These are phyloP conservation scores for Yamadazyma oceani DNA, from an alignment of 1,139 yeast species.

Conservation along the genomic window DNA sequence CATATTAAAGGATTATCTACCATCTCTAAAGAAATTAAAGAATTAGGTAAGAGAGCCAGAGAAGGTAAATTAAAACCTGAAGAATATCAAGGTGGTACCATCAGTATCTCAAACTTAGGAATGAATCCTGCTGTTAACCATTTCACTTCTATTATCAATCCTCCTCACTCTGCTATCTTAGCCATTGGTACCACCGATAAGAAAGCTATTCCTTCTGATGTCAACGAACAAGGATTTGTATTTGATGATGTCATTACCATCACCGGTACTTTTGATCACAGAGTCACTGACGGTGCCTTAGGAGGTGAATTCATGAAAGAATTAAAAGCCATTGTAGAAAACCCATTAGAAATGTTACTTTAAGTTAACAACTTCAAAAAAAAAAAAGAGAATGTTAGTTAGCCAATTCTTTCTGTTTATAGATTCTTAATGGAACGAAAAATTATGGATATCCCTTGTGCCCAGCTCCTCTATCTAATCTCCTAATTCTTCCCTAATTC, in stretches of 20 bases:
- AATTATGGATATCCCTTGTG: no score
- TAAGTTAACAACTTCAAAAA: conserved; percentile 28
- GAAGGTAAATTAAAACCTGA: conserved; percentile 89
- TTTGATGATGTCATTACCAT: conserved; percentile 89
- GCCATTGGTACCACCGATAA: conserved; percentile 94
- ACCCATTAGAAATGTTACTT: conserved; percentile 91
- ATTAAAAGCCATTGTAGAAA: conserved; percentile 86
- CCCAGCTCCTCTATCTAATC: no score
- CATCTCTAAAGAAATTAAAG: conserved; percentile 85
- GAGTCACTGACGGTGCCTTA: conserved; percentile 95
- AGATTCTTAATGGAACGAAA: neutral
- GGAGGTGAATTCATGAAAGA: conserved; percentile 97
- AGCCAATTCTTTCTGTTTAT: conserved; percentile 1
- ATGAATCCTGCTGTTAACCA: conserved; percentile 92
- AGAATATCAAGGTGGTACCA: conserved; percentile 99
- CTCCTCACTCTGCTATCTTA: conserved; percentile 92
- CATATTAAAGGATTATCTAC: conserved; percentile 80
- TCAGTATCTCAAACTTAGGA: conserved; percentile 97
- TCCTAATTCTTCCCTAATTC: no score
- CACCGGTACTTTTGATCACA: conserved; percentile 97
- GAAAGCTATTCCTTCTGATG: conserved; percentile 90
- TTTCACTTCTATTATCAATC: conserved; percentile 96
- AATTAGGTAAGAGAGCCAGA: conserved; percentile 94
- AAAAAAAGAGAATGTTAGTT: neutral
- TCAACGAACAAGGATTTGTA: conserved; percentile 86